These are phyloP conservation scores for Vigna angularis DNA, from an alignment of 306 rosid genomes.

Conservation along the genomic window DNA sequence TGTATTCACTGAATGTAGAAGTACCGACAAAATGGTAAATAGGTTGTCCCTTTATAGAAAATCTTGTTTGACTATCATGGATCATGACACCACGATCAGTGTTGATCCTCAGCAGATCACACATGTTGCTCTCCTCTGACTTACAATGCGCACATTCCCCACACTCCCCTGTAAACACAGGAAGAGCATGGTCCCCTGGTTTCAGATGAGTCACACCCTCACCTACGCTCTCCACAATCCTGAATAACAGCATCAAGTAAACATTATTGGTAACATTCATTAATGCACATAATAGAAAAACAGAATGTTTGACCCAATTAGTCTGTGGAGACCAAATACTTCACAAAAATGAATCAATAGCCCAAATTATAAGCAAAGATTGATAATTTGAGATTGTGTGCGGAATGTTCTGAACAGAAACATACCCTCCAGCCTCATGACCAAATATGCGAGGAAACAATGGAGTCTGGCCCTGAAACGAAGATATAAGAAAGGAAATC, in stretches of 20 bases:
- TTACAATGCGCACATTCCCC: constrained; percentile 83
- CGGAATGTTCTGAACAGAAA: constrained; percentile 10
- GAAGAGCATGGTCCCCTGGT: constrained; percentile 91
- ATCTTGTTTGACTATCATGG: constrained; percentile 65
- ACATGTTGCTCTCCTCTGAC: constrained; percentile 95
- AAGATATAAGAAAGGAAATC: not conserved
- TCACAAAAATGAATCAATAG: not conserved
- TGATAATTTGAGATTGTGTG: not conserved
- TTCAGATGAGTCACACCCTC: constrained; percentile 85
- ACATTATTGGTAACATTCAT: not conserved
- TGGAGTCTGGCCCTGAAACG: constrained; percentile 81
- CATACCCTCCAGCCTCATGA: constrained; percentile 96
- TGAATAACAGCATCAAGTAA: constrained; percentile 40
- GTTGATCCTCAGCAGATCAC: constrained; percentile 87
- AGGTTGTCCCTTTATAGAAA: constrained; percentile 78
- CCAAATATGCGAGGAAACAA: constrained; percentile 93
- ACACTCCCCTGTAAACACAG: constrained; percentile 93
- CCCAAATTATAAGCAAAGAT: not conserved
- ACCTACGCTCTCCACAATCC: constrained; percentile 83
- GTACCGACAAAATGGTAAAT: constrained; percentile 86
- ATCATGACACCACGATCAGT: constrained; percentile 86
- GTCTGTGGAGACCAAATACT: not conserved
- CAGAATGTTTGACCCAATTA: not conserved
- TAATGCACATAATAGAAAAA: not conserved
- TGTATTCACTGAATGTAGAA: constrained; percentile 90